These are phyloP conservation scores for Arthrobotrys iridis DNA, from an alignment of 2,329 filamentous ascomycete species.

Conservation along the genomic window DNA sequence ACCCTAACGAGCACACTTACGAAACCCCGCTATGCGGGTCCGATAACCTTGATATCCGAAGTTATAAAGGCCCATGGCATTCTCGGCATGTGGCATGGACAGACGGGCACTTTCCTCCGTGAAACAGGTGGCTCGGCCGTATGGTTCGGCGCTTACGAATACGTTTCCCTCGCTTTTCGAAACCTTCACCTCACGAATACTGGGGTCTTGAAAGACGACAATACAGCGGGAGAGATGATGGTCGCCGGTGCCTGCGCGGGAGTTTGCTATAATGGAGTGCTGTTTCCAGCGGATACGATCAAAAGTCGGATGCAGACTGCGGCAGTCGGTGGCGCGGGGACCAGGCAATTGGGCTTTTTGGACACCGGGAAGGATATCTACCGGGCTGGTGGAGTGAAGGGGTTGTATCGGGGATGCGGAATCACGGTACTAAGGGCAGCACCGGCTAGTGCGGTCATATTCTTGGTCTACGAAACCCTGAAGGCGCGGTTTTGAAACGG, in stretches of 20 bases:
- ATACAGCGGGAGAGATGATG: slow-evolving; percentile 57
- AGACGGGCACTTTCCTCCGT: slow-evolving; percentile 89
- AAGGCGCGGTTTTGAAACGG: slow-evolving; percentile 71
- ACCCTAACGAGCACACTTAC: slow-evolving; percentile 34
- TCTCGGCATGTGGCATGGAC: slow-evolving; percentile 91
- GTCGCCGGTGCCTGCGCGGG: slow-evolving; percentile 69
- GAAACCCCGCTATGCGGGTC: slow-evolving; percentile 66
- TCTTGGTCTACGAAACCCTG: slow-evolving; percentile 90
- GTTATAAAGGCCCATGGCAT: slow-evolving; percentile 86
- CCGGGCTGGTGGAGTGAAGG: slow-evolving; percentile 80
- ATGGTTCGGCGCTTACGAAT: slow-evolving; percentile 92
- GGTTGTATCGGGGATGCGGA: slow-evolving; percentile 91
- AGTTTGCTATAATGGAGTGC: slow-evolving; percentile 94
- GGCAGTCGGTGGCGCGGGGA: slow-evolving; percentile 69
- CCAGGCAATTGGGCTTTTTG: slow-evolving; percentile 73
- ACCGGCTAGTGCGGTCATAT: slow-evolving; percentile 97
- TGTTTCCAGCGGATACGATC: slow-evolving; percentile 96
- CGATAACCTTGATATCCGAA: slow-evolving; percentile 76
- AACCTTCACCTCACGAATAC: slow-evolving; percentile 21
- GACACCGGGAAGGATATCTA: slow-evolving; percentile 78
- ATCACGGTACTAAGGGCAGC: slow-evolving; percentile 89
- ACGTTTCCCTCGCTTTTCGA: slow-evolving; percentile 54
- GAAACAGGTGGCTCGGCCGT: slow-evolving; percentile 92
- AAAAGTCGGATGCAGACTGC: slow-evolving; percentile 97
- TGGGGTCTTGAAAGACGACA: slow-evolving; percentile 20